Conservation (phyloP, 352 stramenopile genomes). For the Phytophthora fragariae region DNA sequence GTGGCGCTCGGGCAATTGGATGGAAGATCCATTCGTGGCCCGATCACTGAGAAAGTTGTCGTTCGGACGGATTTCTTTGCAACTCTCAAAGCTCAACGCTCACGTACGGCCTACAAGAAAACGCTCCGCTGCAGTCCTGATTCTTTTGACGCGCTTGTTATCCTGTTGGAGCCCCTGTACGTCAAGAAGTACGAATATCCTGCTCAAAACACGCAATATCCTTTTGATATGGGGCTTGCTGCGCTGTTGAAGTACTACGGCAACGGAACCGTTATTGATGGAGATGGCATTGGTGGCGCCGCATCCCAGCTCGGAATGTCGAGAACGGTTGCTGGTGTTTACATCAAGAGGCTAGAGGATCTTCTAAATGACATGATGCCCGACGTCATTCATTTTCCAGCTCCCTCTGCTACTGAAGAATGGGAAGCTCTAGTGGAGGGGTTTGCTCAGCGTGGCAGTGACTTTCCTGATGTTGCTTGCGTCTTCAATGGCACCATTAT, state of each 20-base stretch:
- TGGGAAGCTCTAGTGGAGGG: constrained; percentile 4
- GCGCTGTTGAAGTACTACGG: not conserved
- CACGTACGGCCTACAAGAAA: not conserved
- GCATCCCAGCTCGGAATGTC: not conserved
- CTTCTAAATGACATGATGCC: constrained; percentile 15
- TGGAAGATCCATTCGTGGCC: not conserved
- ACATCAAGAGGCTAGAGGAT: constrained; percentile 11
- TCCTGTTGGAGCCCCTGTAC: not conserved
- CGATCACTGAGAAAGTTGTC: not conserved
- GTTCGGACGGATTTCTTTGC: not conserved
- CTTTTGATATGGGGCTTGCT: not conserved
- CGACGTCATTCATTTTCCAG: constrained; percentile 10
- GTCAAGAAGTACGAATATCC: not conserved
- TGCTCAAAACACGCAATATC: not conserved
- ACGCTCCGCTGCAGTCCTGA: not conserved
- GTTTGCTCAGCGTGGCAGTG: constrained; percentile 1
- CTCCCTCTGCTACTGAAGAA: not conserved
- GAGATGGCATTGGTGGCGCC: not conserved
- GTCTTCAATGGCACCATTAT: constrained; percentile 22
- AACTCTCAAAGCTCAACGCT: not conserved
- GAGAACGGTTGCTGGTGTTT: not conserved
- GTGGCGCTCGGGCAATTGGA: not conserved
- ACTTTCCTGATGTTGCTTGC: constrained; percentile 25
- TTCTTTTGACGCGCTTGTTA: not conserved
- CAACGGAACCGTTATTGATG: not conserved